Conservation (phyloP, 371 early-diverging fungal genomes). For the Mucor ambiguus region DNA sequence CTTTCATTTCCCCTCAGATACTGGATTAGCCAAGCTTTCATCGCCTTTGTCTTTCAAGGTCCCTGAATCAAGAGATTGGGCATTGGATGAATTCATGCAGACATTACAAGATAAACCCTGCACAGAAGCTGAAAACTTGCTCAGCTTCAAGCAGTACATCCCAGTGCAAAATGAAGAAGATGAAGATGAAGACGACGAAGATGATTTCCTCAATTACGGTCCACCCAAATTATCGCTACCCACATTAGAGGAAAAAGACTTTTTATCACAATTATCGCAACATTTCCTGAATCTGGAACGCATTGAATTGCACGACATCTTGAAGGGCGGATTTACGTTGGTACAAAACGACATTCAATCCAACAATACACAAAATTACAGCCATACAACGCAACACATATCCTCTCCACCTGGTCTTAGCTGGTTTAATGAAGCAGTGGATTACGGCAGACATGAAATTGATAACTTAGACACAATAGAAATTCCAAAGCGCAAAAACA, state of each 20-base stretch:
- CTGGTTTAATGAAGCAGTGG: constrained; percentile 29
- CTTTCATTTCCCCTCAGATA: constrained; percentile 46
- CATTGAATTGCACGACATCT: constrained; percentile 26
- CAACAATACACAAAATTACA: constrained; percentile 8
- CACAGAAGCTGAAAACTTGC: constrained; percentile 20
- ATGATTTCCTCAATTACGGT: constrained; percentile 12
- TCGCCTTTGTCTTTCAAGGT: constrained; percentile 34
- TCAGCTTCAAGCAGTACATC: constrained; percentile 26
- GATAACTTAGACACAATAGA: constrained; percentile 17
- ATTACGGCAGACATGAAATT: constrained; percentile 21
- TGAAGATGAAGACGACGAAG: constrained; percentile 5
- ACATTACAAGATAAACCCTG: constrained; percentile 35
- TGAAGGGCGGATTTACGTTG: constrained; percentile 24
- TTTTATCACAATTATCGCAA: constrained; percentile 24
- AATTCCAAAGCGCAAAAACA: constrained; percentile 4
- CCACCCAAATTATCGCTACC: constrained; percentile 13
- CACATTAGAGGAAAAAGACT: constrained; percentile 25
- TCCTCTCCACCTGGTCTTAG: constrained; percentile 22
- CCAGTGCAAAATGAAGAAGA: constrained; percentile 19
- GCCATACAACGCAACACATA: not conserved
- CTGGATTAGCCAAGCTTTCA: constrained; percentile 41
- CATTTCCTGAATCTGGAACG: constrained; percentile 17
- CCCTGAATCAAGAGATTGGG: constrained; percentile 46
- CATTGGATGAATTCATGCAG: constrained; percentile 39
- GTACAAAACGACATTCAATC: constrained; percentile 28